phyloP scores from a whole-genome alignment of 2,329 filamentous ascomycete genomes.

The Colletotrichum sp. region DNA sequence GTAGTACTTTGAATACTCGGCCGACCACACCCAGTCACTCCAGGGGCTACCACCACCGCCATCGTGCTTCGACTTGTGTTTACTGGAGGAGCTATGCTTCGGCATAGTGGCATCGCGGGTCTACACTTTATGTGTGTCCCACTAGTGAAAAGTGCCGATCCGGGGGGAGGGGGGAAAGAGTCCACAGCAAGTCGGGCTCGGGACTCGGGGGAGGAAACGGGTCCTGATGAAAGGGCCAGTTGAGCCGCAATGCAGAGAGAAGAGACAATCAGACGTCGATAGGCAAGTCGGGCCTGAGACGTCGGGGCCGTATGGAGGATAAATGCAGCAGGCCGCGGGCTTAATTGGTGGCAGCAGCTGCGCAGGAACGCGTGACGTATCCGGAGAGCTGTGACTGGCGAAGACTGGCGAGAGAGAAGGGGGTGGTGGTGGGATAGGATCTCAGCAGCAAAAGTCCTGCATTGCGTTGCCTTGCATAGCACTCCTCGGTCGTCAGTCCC shows the following conservation, averaged over 20 bases:
- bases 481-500: background rate
- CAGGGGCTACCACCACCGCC: slow-evolving; percentile 17
- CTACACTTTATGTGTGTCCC: background rate
- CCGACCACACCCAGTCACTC: slow-evolving; percentile 33
- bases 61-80: slow-evolving; percentile 26
- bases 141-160: background rate
- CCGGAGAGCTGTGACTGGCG: slow-evolving; percentile 14
- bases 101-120: slow-evolving; percentile 33
- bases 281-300: slow-evolving; percentile 8
- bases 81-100: slow-evolving; percentile 26
- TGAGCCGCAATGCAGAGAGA: slow-evolving; percentile 14
- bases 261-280: slow-evolving; percentile 1
- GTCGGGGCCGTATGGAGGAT: slow-evolving; percentile 2
- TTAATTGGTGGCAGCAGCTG: slow-evolving; percentile 17
- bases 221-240: background rate
- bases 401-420: background rate
- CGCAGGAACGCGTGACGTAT: slow-evolving; percentile 12
- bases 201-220: background rate
- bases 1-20: slow-evolving; percentile 30
- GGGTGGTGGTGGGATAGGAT: slow-evolving; percentile 1
- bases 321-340: slow-evolving; percentile 1
- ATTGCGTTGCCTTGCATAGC: slow-evolving; percentile 2
- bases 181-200: background rate
- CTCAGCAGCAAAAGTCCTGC: slow-evolving; percentile 10
- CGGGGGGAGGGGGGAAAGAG: background rate